A percentile compares a stretch with the other conserved stretches of the same genome.
phyloP scores from a whole-genome alignment of 1,139 yeast species.

The Suhomyces coccinellae region DNA sequence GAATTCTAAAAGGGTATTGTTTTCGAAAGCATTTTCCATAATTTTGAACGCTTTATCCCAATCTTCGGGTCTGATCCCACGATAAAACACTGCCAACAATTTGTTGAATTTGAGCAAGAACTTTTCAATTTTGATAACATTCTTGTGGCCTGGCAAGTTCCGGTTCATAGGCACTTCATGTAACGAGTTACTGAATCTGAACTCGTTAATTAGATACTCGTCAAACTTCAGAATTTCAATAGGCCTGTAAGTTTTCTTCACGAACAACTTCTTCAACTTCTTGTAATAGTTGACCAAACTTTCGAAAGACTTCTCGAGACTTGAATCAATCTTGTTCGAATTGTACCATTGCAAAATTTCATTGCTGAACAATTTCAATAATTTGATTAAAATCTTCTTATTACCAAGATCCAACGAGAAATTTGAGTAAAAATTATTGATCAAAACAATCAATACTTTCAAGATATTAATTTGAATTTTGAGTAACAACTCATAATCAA shows the following conservation, averaged over 20 bases:
- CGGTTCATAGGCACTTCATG: constrained; percentile 52
- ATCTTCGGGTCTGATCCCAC: constrained; percentile 63
- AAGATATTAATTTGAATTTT: constrained; percentile 80
- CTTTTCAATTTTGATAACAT: constrained; percentile 48
- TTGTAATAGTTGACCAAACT: constrained; percentile 61
- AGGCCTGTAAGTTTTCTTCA: constrained; percentile 80
- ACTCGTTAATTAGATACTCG: constrained; percentile 38
- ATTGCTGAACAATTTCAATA: constrained; percentile 67
- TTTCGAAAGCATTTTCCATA: constrained; percentile 62
- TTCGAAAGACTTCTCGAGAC: constrained; percentile 46
- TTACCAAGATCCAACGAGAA: constrained; percentile 69
- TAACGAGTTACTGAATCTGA: constrained; percentile 41
- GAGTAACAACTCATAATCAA: constrained; percentile 58
- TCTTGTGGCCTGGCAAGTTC: constrained; percentile 49
- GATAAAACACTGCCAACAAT: constrained; percentile 59
- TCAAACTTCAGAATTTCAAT: constrained; percentile 45
- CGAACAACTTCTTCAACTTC: constrained; percentile 68
- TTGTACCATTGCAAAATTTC: constrained; percentile 75
- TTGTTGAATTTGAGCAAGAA: constrained; percentile 67
- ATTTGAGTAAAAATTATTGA: constrained; percentile 72
- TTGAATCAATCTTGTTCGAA: constrained; percentile 43
- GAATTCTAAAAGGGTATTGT: constrained; percentile 60
- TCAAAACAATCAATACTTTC: constrained; percentile 72
- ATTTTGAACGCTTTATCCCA: constrained; percentile 80
- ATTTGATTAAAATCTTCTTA: constrained; percentile 61